A percentile compares a stretch with the other conserved stretches of the same genome.
phyloP scores from a whole-genome alignment of 2,329 filamentous ascomycete genomes.

The Ophiostoma populinum region DNA sequence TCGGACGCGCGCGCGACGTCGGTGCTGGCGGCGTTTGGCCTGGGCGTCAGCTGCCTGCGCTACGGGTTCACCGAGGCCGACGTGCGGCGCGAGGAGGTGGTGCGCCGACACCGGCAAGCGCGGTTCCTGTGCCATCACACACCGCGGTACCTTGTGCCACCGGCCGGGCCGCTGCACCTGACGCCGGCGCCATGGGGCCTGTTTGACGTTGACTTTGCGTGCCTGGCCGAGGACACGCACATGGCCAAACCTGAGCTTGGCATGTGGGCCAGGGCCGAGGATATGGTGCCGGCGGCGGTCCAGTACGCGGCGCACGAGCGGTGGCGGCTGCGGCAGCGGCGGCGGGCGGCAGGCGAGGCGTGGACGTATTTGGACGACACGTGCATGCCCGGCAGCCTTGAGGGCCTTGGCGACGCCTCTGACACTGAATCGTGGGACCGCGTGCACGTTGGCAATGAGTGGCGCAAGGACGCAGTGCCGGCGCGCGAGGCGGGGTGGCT shows the following conservation, averaged over 20 bases:
- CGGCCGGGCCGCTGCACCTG: too few species aligned
- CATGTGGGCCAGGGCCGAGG: slow-evolving; percentile 38
- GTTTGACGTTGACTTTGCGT: slow-evolving; percentile 32
- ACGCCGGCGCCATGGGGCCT: too few species aligned
- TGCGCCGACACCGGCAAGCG: too few species aligned
- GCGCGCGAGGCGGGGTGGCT: slow-evolving; percentile 10
- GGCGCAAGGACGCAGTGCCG: slow-evolving; percentile 8
- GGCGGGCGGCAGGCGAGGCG: too few species aligned
- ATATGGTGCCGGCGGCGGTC: slow-evolving; percentile 15
- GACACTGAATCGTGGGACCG: slow-evolving; percentile 10
- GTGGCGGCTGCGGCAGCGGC: too few species aligned
- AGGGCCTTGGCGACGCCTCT: too few species aligned
- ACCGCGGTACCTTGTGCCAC: too few species aligned
- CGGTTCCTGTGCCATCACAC: too few species aligned
- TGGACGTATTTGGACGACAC: too few species aligned
- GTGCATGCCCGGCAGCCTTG: too few species aligned
- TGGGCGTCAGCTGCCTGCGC: slow-evolving; percentile 26
- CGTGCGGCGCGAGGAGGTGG: too few species aligned
- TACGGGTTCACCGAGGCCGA: slow-evolving; percentile 6
- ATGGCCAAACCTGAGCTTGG: slow-evolving; percentile 36
- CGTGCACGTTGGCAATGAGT: slow-evolving; percentile 11
- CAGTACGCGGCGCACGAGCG: too few species aligned
- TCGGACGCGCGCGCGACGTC: slow-evolving; percentile 41
- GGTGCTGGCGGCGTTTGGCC: slow-evolving; percentile 34
- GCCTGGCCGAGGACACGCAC: slow-evolving; percentile 46